Base-by-base conservation (phyloP, 768 basidiomycete species). In the Mycena epipterygia region DNA sequence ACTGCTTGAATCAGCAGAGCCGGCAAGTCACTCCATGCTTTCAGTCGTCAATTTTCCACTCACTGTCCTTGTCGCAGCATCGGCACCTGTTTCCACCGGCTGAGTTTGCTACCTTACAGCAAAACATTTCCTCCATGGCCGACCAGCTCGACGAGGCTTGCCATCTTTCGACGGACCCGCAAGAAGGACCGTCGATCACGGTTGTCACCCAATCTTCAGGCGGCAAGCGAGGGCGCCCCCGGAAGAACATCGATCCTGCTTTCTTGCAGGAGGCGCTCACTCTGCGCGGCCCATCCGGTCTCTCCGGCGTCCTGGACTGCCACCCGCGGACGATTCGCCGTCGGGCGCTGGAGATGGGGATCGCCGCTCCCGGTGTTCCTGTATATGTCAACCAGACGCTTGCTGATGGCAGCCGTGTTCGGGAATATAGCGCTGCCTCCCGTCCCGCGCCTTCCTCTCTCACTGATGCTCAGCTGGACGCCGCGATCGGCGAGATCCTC, bases 261-360 rank as follows among this genome's bases (percentile, higher is more conserved):
- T 76, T 79, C 52, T 62, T 76, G 0, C 23, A 29, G 0, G 81
- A 79, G 14, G 80, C 80, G 1, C 70, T 81, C 13, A 49, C 71
- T 0, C 57, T 83, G 3, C 42, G 67, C n/a, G 53, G 59, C 1
- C 67, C 53, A 5, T 49, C 51, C 17, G 27, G 37, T n/a, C 41
- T 69, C 5, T 14, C 30, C 0, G 21, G 17, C 13, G 60, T 41
- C 27, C 27, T 69, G 0, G 12, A n/a, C 32, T 13, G 58, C 21
- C 6, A 29, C 12, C 29, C 42, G 11, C 53, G 62, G 6, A 70
- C 69, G 8, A 42, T 70, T 27, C 72, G 73, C 1, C 68, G 73
- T 32, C 71, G 71, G 3, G 66, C 71, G 1, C 55, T 78, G 9
- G 66, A 74, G 2, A 32, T 32, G 13, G 67, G 72, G 0, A 35